Base-by-base conservation (phyloP, 2,329 filamentous ascomycete genomes). In the Sporothrix curviconia region DNA sequence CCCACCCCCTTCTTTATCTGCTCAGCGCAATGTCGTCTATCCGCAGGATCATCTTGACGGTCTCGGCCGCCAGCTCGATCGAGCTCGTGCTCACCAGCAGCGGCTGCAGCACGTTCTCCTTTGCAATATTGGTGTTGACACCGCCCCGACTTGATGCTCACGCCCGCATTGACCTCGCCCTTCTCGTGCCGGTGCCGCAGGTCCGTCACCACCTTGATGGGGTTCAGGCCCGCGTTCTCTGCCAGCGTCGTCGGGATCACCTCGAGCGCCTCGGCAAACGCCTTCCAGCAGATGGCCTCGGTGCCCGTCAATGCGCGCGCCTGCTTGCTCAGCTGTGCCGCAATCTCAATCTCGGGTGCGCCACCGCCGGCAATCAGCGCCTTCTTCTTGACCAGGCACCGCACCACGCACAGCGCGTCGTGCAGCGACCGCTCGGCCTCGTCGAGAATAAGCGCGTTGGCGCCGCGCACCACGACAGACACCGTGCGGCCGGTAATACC, bases 321-420 rank as follows among this genome's bases (percentile, higher is more conserved):
- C 69, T 89, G 87, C 73, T 89, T 87, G 58, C 87, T 84, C 34
- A 99, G 82, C 68, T 90, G 83, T 56, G 94, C 88, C 22, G 94
- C 90, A 66, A 99, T 92, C 75, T 97, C 92, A 67, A 97, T 95
- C 74, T 99, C 94, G 25, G 94, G 90, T 2, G 94, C 94, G 70
- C 94, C 94, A 68, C 94, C 94, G 72, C 94, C 94, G 14, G 95
- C 92, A 67, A 99, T 95, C 58, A 99, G 83, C n/a, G 94, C 94
- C 77, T 95, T 95, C 84, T 97, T 99, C 85, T 99, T 99, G 65
- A 99, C 94, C 60, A 99, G 77, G 70, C 94, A 99, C 66, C 94
- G 88, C 66, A 99, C 92, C 52, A 97, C 94, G 71, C 94, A 99
- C 63, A 97, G 90, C 30, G 94, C 94, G 68, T 99, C 94, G 79